phyloP scores from a whole-genome alignment of 2,329 filamentous ascomycete genomes.

The Pyricularia sp. region DNA sequence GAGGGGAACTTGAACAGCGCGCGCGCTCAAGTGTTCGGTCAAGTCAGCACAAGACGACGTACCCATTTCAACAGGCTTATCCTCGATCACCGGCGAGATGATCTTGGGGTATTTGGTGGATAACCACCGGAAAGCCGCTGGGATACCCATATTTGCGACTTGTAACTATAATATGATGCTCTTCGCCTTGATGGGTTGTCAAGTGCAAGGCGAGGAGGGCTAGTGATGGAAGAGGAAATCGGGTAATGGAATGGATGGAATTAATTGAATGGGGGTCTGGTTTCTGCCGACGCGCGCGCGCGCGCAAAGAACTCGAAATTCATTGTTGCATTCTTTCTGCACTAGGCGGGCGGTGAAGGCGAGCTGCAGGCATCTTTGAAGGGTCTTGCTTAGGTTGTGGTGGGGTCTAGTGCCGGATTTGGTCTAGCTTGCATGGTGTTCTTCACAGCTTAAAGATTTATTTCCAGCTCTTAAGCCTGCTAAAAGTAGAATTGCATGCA shows the following conservation, averaged over 20 bases:
- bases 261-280: background rate
- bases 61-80: conserved; percentile 58
- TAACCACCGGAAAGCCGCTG: conserved; percentile 90
- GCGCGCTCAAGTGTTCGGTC: too few relatives aligned
- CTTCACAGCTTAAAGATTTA: background rate
- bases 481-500: background rate
- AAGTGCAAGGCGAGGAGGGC: background rate
- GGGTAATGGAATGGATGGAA: background rate
- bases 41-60: background rate
- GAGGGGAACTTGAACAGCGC: background rate
- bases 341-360: background rate
- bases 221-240: background rate
- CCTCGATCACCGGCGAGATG: conserved; percentile 80
- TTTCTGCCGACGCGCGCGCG: background rate
- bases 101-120: conserved; percentile 97
- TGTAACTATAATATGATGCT: background rate
- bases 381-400: background rate
- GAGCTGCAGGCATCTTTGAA: background rate
- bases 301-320: background rate
- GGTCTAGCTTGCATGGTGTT: background rate
- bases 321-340: background rate
- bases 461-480: background rate
- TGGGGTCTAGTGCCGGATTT: background rate
- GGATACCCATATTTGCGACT: conserved; percentile 64
- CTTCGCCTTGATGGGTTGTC: background rate